Evolutionary conservation across 495 filamentous ascomycete genomes (phyloP).

Genomic region (Lindgomyces ingoldianus): DNA sequence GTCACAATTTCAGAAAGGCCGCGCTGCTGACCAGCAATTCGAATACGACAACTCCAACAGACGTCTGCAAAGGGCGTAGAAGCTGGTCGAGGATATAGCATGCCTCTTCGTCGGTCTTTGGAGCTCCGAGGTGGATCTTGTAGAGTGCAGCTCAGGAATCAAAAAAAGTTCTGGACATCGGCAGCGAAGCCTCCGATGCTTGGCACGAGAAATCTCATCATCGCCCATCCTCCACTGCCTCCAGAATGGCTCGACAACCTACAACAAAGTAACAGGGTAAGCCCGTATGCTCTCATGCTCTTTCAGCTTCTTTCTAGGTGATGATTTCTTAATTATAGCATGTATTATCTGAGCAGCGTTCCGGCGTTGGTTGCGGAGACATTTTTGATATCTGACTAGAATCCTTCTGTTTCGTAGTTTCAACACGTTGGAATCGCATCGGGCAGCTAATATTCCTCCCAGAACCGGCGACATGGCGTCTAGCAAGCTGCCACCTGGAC

Average conservation of each 20-base stretch:
- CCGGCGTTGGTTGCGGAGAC: slow-evolving; percentile 36
- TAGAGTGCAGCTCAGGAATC: no score
- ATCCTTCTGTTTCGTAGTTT: not conserved
- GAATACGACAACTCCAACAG: slow-evolving; percentile 20
- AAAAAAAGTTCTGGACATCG: slow-evolving; percentile 1
- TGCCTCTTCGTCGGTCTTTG: no score
- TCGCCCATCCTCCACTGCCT: slow-evolving; percentile 11
- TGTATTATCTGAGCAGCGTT: slow-evolving; percentile 66
- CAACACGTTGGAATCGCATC: not conserved
- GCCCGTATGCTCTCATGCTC: no score
- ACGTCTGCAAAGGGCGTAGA: not conserved
- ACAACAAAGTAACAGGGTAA: no score
- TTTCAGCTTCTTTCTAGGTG: slow-evolving; percentile 7
- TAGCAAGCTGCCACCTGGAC: slow-evolving; percentile 45
- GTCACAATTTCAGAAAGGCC: not conserved
- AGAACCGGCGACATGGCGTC: slow-evolving; percentile 83
- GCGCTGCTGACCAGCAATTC: not conserved
- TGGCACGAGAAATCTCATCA: not conserved
- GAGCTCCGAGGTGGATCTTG: no score
- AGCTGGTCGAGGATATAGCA: not conserved
- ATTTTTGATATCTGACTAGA: slow-evolving; percentile 24
- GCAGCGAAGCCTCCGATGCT: not conserved
- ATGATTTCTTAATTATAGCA: slow-evolving; percentile 59
- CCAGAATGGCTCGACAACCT: no score
- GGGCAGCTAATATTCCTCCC: slow-evolving; percentile 52